These are phyloP conservation scores for Acanthamoeba healyi DNA, from an alignment of 208 protist species.

Conservation along the genomic window DNA sequence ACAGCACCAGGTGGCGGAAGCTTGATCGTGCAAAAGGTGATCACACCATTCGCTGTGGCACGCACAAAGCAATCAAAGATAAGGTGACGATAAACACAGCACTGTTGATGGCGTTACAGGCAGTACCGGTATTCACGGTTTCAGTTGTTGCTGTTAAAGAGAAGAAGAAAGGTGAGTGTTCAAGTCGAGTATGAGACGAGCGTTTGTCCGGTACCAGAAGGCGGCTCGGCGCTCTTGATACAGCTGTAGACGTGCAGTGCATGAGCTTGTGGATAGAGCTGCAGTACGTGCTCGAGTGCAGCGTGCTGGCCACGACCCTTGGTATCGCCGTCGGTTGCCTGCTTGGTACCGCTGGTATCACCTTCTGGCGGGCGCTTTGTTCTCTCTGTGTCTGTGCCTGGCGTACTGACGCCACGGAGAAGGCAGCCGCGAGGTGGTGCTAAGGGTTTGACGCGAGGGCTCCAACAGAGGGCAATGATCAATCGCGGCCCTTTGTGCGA, in stretches of 20 bases:
- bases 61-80: not conserved
- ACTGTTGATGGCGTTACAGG: too few relatives aligned
- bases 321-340: not conserved
- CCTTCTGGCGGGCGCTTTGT: not conserved
- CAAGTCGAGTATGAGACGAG: not conserved
- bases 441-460: not conserved
- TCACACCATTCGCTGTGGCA: not conserved
- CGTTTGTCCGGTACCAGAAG: not conserved
- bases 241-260: constrained; percentile 14
- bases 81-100: not conserved
- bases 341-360: not conserved
- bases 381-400: too few relatives aligned
- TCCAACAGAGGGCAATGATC: constrained; percentile 58
- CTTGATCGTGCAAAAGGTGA: not conserved
- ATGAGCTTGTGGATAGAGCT: not conserved
- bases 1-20: not conserved
- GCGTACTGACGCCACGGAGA: too few relatives aligned
- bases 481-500: not conserved
- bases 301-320: not conserved
- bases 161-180: too few relatives aligned
- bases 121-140: not conserved
- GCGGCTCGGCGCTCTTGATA: not conserved
- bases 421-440: not conserved
- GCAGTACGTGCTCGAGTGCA: not conserved
- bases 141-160: not conserved